Evolutionary conservation across 1,284 basidiomycete species (phyloP).

Genomic region (Phenoliferia sp.): DNA sequence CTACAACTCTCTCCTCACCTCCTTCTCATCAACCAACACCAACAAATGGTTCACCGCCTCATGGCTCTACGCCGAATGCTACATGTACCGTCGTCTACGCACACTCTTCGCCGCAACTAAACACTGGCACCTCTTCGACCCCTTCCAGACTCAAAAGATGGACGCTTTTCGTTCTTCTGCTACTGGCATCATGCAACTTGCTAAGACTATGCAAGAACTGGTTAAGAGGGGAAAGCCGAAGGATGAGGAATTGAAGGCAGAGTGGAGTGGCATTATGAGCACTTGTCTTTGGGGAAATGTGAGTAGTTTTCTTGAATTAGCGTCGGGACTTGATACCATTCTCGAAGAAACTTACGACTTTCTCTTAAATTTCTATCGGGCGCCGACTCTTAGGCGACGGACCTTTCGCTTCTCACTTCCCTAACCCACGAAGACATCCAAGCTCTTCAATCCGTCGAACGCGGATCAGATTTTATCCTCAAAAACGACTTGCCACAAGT

Average conservation of each 20-base stretch:
- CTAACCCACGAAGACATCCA: conserved; percentile 74
- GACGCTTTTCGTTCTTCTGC: conserved; percentile 73
- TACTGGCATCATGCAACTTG: conserved; percentile 63
- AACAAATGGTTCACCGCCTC: conserved; percentile 86
- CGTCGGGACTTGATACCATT: neutral
- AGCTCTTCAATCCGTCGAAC: conserved; percentile 72
- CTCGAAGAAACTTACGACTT: conserved; percentile 1
- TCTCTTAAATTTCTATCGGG: too few species aligned
- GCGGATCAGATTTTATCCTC: conserved; percentile 71
- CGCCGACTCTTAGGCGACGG: conserved; percentile 55
- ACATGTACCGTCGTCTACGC: conserved; percentile 73
- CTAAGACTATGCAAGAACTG: conserved; percentile 20
- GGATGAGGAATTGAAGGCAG: conserved; percentile 53
- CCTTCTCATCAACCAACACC: conserved; percentile 51
- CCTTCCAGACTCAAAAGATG: conserved; percentile 75
- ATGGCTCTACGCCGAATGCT: conserved; percentile 90
- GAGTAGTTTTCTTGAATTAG: neutral
- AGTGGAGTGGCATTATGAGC: conserved; percentile 76
- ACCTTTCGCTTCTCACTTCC: conserved; percentile 76
- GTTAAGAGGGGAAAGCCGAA: conserved; percentile 44
- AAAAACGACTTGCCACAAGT: conserved; percentile 72
- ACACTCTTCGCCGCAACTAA: conserved; percentile 65
- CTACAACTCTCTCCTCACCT: conserved; percentile 69
- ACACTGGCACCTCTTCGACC: conserved; percentile 76
- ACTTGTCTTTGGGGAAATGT: conserved; percentile 70